Evolutionary conservation across 768 basidiomycete genomes (phyloP).

Genomic region (Dentipellis sp.): DNA sequence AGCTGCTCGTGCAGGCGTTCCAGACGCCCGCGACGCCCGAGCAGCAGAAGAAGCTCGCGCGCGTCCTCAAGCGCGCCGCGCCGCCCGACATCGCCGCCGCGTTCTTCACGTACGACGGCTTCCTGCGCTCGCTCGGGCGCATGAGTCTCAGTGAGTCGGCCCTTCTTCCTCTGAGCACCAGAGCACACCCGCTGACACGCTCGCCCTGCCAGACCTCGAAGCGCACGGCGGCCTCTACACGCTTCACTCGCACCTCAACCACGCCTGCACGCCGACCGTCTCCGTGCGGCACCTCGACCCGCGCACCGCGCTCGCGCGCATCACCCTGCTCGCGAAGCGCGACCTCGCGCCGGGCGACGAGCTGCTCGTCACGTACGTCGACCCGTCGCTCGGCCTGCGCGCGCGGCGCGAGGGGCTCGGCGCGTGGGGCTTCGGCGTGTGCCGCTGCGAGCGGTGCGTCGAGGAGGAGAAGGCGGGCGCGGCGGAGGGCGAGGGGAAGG

Average conservation of each 20-base stretch:
- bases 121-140: constrained; percentile 61
- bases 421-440: constrained; percentile 71
- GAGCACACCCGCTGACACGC: constrained; percentile 29
- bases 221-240: constrained; percentile 81
- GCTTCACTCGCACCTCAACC: constrained; percentile 83
- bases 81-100: constrained; percentile 41
- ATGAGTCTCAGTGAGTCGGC: constrained; percentile 68
- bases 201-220: constrained; percentile 50
- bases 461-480: constrained; percentile 33
- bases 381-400: constrained; percentile 41
- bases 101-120: constrained; percentile 71
- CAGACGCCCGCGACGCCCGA: constrained; percentile 38
- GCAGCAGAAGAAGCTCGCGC: constrained; percentile 50
- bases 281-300: constrained; percentile 72
- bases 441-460: constrained; percentile 59
- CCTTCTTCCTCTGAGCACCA: neutral
- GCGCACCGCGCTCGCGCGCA: constrained; percentile 58
- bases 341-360: constrained; percentile 66
- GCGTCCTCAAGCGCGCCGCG: constrained; percentile 40
- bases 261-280: constrained; percentile 72
- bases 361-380: constrained; percentile 69
- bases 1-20: constrained; percentile 53
- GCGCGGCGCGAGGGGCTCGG: constrained; percentile 43
- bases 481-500: neutral
- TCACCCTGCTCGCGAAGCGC: constrained; percentile 61